phyloP scores from a whole-genome alignment of 352 stramenopile genomes.

The Paralagenidium karlingii region DNA sequence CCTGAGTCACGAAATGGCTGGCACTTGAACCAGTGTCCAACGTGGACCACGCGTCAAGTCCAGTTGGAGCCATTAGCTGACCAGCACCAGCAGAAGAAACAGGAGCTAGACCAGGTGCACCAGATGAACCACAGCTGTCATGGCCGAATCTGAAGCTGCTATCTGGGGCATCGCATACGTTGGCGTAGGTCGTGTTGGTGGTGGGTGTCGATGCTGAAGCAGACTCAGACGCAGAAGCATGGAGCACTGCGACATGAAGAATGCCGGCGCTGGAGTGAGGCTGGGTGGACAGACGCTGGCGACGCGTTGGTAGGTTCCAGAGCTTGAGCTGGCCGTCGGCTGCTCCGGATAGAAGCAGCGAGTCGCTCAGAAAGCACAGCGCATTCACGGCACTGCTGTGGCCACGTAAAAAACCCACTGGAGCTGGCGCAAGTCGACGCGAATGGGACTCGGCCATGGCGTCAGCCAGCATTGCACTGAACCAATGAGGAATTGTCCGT shows the following conservation, averaged over 20 bases:
- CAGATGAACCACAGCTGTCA: too few species aligned
- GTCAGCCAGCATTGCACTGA: constrained; percentile 4
- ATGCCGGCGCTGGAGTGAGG: constrained; percentile 69
- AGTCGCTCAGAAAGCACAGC: constrained; percentile 28
- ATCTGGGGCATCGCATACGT: too few species aligned
- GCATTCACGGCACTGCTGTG: constrained; percentile 48
- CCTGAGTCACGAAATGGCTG: constrained; percentile 41
- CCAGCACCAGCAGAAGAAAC: too few species aligned
- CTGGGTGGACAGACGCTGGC: constrained; percentile 17
- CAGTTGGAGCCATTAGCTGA: too few species aligned
- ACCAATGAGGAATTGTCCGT: background rate
- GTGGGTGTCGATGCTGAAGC: too few species aligned
- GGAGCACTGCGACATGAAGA: constrained; percentile 20
- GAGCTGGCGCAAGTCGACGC: constrained; percentile 21
- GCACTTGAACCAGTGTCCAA: too few species aligned
- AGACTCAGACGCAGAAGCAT: background rate
- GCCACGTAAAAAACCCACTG: constrained; percentile 50
- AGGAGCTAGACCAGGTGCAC: too few species aligned
- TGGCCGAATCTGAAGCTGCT: too few species aligned
- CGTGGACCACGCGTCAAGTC: too few species aligned
- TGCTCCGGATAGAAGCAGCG: constrained; percentile 26
- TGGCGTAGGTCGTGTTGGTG: too few species aligned
- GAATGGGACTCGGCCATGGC: too few species aligned
- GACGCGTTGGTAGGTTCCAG: constrained; percentile 50
- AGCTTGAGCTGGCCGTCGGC: constrained; percentile 60